Conservation (phyloP, 2,329 filamentous ascomycete species). For the Pyricularia pennisetigena region DNA sequence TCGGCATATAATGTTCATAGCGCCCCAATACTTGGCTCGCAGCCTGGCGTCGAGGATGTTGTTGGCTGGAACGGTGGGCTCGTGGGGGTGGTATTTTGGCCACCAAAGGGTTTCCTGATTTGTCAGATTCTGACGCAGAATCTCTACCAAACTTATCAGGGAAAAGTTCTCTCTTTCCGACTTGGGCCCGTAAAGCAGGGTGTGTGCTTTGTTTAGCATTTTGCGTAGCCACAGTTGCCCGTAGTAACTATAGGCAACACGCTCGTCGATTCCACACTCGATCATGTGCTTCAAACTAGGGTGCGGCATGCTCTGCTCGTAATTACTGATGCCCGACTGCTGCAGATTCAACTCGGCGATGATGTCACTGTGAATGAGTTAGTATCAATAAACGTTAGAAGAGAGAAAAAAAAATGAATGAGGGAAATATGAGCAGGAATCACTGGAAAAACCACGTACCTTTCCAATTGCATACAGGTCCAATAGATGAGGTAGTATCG, state of each 20-base stretch:
- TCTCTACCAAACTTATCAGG: neutral
- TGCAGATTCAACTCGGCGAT: conserved; percentile 70
- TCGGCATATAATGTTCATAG: conserved; percentile 79
- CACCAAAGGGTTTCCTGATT: conserved; percentile 30
- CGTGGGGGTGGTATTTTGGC: conserved; percentile 33
- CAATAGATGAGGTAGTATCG: conserved; percentile 72
- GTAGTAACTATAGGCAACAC: conserved; percentile 48
- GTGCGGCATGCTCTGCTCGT: conserved; percentile 55
- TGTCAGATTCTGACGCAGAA: neutral
- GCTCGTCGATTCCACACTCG: conserved; percentile 30
- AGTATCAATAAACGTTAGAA: too few relatives aligned
- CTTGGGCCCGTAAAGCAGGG: conserved; percentile 35
- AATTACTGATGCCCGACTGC: conserved; percentile 50
- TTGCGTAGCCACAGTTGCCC: conserved; percentile 57
- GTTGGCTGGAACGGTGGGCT: conserved; percentile 50
- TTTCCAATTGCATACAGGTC: conserved; percentile 90
- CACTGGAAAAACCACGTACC: too few relatives aligned
- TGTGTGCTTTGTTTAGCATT: conserved; percentile 53
- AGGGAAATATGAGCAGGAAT: too few relatives aligned
- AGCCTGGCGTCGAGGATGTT: conserved; percentile 78
- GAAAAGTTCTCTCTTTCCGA: neutral
- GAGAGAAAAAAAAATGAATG: too few relatives aligned
- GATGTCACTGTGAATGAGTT: conserved; percentile 64
- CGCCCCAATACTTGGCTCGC: conserved; percentile 91
- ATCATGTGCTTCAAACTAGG: conserved; percentile 43